These are phyloP conservation scores for Nakazawaea ishiwadae DNA, from an alignment of 805 yeast species.

Conservation along the genomic window DNA sequence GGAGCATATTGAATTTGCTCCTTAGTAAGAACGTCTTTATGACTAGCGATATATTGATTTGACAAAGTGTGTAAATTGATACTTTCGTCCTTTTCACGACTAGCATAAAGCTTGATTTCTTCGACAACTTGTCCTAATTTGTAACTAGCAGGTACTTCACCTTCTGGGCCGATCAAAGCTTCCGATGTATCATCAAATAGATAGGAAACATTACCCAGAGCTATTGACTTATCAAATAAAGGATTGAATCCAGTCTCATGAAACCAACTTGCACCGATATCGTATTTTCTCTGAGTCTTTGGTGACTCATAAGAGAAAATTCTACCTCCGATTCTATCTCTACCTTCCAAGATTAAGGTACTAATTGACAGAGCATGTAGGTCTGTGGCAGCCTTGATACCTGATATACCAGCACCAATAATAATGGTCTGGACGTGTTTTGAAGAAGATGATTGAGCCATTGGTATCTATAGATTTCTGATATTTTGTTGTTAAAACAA, in stretches of 20 bases:
- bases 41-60: conserved; percentile 19
- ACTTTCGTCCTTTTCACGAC: conserved; percentile 27
- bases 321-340: conserved; percentile 44
- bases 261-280: conserved; percentile 53
- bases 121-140: conserved; percentile 30
- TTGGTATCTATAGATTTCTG: not conserved
- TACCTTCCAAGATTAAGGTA: conserved; percentile 42
- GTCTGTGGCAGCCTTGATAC: conserved; percentile 44
- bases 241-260: conserved; percentile 42
- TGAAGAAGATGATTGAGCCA: not conserved
- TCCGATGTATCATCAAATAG: conserved; percentile 31
- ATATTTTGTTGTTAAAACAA: not conserved
- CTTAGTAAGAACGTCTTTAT: conserved; percentile 16
- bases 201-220: conserved; percentile 19
- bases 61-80: conserved; percentile 21
- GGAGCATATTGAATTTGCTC: conserved; percentile 25
- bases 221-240: conserved; percentile 27
- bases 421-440: conserved; percentile 28
- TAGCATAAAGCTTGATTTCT: conserved; percentile 22
- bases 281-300: conserved; percentile 27
- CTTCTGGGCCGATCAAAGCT: conserved; percentile 21
- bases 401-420: conserved; percentile 55
- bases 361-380: conserved; percentile 31
- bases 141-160: conserved; percentile 20
- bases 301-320: conserved; percentile 25